Conservation (phyloP, 352 stramenopile species). For the Thraustochytrium sp. region DNA sequence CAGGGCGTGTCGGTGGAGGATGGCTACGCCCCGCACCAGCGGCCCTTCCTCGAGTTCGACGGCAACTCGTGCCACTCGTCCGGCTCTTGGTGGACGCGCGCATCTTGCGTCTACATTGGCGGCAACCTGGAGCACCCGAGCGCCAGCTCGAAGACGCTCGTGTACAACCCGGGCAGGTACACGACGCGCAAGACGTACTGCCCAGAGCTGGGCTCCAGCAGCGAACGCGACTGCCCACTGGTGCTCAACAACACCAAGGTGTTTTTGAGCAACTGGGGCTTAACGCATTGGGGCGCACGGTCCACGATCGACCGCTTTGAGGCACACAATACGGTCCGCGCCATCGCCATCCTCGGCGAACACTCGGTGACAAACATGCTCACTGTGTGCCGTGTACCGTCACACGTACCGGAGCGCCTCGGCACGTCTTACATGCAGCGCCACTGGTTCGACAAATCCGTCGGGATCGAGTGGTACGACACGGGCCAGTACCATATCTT, state of each 20-base stretch:
- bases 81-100: background rate
- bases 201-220: no score
- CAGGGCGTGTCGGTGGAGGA: background rate
- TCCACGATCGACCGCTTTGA: background rate
- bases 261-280: background rate
- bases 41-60: conserved; percentile 23
- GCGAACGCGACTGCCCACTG: no score
- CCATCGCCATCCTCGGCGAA: background rate
- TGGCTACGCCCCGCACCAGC: conserved; percentile 15
- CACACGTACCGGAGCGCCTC: background rate
- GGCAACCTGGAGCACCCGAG: background rate
- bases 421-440: background rate
- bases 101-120: conserved; percentile 28
- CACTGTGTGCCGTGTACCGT: background rate
- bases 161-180: conserved; percentile 37
- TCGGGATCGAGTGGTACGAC: background rate
- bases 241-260: background rate
- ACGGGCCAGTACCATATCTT: background rate
- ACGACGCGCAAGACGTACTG: no score
- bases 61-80: conserved; percentile 9
- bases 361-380: background rate
- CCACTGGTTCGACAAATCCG: background rate
- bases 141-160: background rate
- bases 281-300: background rate
- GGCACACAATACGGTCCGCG: background rate